Evolutionary conservation across 2,329 filamentous ascomycete genomes (phyloP), one percentile per base, ranked within the genome.

Genomic region (Cadophora sp.): DNA sequence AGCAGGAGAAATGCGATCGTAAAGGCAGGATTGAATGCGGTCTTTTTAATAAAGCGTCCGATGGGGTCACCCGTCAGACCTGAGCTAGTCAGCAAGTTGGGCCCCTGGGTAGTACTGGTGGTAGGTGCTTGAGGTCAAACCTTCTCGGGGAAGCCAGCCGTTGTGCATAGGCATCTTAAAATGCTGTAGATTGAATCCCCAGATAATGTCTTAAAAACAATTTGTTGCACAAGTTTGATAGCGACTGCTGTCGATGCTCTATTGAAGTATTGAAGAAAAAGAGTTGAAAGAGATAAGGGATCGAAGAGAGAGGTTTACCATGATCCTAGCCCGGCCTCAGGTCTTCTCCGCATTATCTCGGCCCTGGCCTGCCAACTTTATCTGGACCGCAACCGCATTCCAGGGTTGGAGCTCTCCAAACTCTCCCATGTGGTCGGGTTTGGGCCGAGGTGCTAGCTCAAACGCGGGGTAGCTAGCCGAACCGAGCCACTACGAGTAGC

Each of bases 1-100:
- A 89, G 81, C 4, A 92, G 83, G 55, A 92, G 74, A 27, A 92
- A 81, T 0, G 90, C 86, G 14, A 93, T 79, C 0, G 91, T 84
- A 24, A 92, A 79, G 48, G 83, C 81, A 1, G 91, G 90, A 75
- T 91, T 91, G 68, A 93, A 80, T 7, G 85, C 82, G 0, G 89
- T 92, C 64, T 82, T 81, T 70, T 85, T 84, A 72, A 93, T 76
- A 50, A 91, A 75, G 48, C 83, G 82, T 43, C 85, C 79, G 68
- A 92, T 71, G 14, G 89, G 86, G 75, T 92, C 90, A 68, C 82
- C 82, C 43, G 84, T 87, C 75, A 91, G 84, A 58, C 82, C 81
- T 80, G 37, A 14, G 50, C n/a, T 34, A 12, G 27, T n/a, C n/a
- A 22, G n/a, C 27, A 46, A 8, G 6, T 34, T 5, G 61, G 12